Evolutionary conservation across 169 alveolate genomes (phyloP), one percentile per base, ranked within the genome.

Genomic region (Eimeria praecox): DNA sequence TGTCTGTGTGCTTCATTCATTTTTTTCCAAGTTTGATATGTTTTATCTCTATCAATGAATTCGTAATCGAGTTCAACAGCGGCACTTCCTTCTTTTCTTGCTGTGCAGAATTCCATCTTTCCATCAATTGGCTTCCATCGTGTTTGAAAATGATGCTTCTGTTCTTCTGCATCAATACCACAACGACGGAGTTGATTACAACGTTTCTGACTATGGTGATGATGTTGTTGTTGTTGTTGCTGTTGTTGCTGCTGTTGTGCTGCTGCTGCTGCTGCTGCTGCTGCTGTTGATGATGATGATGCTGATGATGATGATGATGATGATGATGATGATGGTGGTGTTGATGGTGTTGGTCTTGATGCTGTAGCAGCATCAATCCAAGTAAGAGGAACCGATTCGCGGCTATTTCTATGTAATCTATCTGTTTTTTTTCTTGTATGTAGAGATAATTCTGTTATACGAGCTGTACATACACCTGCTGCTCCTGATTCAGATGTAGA

Each of bases 91-190:
- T 71, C 90, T 30, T 42, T 18, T 24, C 95, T 18, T 54, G 80
- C 30, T 5, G 95, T 90, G 78, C 95, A 90, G 78, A 90, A 90
- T 18, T 49, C 95, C 95, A 90, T 90, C 40, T 73, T 69, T 35
- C 95, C 95, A 59, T 90, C 95, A 30, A 90, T 52, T 24, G 89
- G 89, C 56, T 90, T 82, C 95, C 95, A 90, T 33, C 95, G 49
- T n/a, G 95, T 90, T n/a, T 90, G 95, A 73, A 90, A 90, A 33
- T 90, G 95, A 40, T 44, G 62, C 59, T 89, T 8, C 78, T 90
- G 95, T 33, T 90, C 95, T 30, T 71, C 78, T 4, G 38, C 66
- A 33, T 90, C 44, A 16, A 46, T 44, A 2, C 86, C 94, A 73
- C 94, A 89, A 54, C n/a, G 16, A 22, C 94, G 94, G 87, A 89